Conservation (phyloP, 2,329 filamentous ascomycete genomes). For the Monilinia fructigena region DNA sequence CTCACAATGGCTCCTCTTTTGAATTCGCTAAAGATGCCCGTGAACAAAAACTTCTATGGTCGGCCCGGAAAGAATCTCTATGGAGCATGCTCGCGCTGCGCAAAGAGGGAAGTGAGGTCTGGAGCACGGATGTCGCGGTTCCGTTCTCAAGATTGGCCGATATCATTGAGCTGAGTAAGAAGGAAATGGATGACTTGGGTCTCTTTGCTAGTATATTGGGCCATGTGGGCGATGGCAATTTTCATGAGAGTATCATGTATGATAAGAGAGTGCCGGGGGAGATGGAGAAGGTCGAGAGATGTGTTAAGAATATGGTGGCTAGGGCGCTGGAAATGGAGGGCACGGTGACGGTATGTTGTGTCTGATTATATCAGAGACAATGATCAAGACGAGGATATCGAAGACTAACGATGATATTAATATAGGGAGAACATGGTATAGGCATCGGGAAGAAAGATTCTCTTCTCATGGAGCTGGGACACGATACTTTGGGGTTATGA, state of each 20-base stretch:
- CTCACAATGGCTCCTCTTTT: constrained; percentile 64
- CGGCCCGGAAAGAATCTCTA: constrained; percentile 76
- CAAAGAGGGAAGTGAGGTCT: constrained; percentile 67
- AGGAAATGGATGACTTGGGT: constrained; percentile 81
- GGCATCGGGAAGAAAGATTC: constrained; percentile 84
- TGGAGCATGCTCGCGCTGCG: constrained; percentile 77
- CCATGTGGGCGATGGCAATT: constrained; percentile 92
- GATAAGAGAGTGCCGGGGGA: constrained; percentile 68
- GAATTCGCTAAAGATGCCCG: constrained; percentile 71
- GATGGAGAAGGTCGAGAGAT: constrained; percentile 71
- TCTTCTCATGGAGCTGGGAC: constrained; percentile 74
- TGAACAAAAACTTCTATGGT: constrained; percentile 76
- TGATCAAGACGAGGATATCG: not conserved
- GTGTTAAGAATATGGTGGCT: constrained; percentile 86
- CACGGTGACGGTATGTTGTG: constrained; percentile 65
- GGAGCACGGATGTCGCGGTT: constrained; percentile 83
- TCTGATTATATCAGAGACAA: not conserved
- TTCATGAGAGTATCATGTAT: constrained; percentile 91
- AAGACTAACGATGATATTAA: not conserved
- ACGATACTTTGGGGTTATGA: constrained; percentile 82
- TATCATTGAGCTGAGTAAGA: constrained; percentile 80
- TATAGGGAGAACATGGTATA: constrained; percentile 73
- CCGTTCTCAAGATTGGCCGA: constrained; percentile 73
- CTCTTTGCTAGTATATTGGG: constrained; percentile 85
- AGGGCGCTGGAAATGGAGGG: constrained; percentile 93